Evolutionary conservation across 2,329 filamentous ascomycete genomes (phyloP), one percentile per base, ranked within the genome.

Genomic region (Sarocladium kiliense): DNA sequence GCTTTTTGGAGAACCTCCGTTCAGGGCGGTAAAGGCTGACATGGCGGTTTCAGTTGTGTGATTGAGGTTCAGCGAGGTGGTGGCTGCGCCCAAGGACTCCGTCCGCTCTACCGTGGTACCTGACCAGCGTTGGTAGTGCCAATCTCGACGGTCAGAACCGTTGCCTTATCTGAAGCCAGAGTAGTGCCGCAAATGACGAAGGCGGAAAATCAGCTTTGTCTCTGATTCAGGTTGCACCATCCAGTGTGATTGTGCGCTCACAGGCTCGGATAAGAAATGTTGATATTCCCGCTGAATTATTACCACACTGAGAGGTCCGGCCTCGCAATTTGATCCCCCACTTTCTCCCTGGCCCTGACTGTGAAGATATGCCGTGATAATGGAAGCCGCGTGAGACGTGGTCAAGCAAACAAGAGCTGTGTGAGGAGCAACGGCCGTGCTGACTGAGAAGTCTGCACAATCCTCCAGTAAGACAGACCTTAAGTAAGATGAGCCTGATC

Each of bases 21-120:
- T 79, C n/a, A 81, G 73, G 60, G 76, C 75, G 27, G 72, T 78
- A 58, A 79, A 80, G n/a, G 74, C 67, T 37, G 78, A 73, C 78
- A 81, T 81, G 61, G 62, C 36, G 34, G 27, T 12, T 19, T 26
- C 5, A 12, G 27, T 12, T 4, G 9, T 5, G 18, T n/a, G 27
- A 12, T 9, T 27, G 55, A 27, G 45, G 49, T 18, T 51, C 58
- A 49, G 56, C 50, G 54, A 32, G 54, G 19, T 18, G 4, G 3
- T 9, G 19, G 11, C 25, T 45, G 42, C 42, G 14, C 27, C 30
- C 10, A 45, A 30, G 25, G 21, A 19, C 21, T 30, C 14, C 25
- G 23, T 30, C 16, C 14, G 45, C n/a, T 39, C 50, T 41, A 25
- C 19, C 34, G 32, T 41, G 36, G 36, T 27, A 53, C 36, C 32